These are phyloP conservation scores for Tardiomyces blankii DNA, from an alignment of 1,139 yeast genomes.

Conservation along the genomic window DNA sequence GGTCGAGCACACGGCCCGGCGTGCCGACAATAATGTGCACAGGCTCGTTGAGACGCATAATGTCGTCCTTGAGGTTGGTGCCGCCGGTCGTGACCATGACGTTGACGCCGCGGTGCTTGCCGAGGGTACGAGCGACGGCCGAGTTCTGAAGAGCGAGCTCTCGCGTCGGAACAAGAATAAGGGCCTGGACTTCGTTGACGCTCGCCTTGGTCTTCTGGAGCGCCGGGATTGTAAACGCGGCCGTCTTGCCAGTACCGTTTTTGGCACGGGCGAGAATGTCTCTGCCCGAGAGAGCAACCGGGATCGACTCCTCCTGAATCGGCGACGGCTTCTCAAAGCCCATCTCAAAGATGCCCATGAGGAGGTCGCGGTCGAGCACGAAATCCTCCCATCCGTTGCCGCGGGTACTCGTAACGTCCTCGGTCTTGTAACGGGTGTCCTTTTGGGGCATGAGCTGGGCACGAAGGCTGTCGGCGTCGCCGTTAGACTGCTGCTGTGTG, in stretches of 20 bases:
- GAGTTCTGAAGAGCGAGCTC: constrained; percentile 95
- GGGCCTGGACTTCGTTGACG: constrained; percentile 73
- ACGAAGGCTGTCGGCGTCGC: not conserved
- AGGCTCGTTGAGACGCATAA: constrained; percentile 81
- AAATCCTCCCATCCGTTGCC: constrained; percentile 91
- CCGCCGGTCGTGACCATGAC: constrained; percentile 99
- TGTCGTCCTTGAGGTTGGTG: constrained; percentile 87
- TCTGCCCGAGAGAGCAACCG: constrained; percentile 90
- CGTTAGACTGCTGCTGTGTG: not conserved
- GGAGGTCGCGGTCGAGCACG: constrained; percentile 77
- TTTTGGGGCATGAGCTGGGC: constrained; percentile 47
- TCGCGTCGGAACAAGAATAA: constrained; percentile 86
- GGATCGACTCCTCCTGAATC: constrained; percentile 94
- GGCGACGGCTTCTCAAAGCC: constrained; percentile 99
- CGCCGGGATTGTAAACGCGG: constrained; percentile 86
- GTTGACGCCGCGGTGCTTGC: constrained; percentile 83
- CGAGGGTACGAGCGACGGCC: constrained; percentile 94
- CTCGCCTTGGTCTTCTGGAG: constrained; percentile 80
- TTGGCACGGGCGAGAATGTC: constrained; percentile 97
- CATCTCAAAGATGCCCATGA: constrained; percentile 98
- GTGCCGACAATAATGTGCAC: constrained; percentile 90
- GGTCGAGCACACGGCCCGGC: constrained; percentile 93
- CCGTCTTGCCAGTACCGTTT: constrained; percentile 98
- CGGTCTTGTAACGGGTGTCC: constrained; percentile 92
- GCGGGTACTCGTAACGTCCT: constrained; percentile 85